Evolutionary conservation across 192 early-diverging fungal genomes (phyloP).

Genomic region (Mortierella claussenii): DNA sequence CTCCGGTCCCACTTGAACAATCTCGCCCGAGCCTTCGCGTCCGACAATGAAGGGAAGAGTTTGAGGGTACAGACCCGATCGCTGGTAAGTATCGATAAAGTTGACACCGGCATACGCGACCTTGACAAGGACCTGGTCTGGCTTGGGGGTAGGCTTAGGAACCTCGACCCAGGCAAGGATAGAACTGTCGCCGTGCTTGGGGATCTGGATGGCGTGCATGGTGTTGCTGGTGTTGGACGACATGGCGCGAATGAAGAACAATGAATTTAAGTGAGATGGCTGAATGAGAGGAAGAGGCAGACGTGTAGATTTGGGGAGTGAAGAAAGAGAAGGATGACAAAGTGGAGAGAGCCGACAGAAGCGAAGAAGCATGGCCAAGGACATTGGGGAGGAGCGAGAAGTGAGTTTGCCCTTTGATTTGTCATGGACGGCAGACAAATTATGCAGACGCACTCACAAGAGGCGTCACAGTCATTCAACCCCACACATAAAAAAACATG

Average conservation of each 20-base stretch:
- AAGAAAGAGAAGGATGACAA: too few species aligned
- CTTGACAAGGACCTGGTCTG: constrained; percentile 74
- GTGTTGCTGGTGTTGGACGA: too few species aligned
- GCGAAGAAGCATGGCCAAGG: too few species aligned
- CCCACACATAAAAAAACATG: too few species aligned
- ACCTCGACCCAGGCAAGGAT: constrained; percentile 62
- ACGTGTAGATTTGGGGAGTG: too few species aligned
- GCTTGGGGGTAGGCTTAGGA: constrained; percentile 59
- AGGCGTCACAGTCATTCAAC: too few species aligned
- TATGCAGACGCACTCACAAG: too few species aligned
- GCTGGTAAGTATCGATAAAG: constrained; percentile 92
- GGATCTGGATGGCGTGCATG: constrained; percentile 63
- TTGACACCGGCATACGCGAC: constrained; percentile 87
- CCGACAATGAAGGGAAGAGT: constrained; percentile 76
- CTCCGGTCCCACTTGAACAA: constrained; percentile 74
- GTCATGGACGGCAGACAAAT: too few species aligned
- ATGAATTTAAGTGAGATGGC: too few species aligned
- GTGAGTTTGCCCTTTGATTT: too few species aligned
- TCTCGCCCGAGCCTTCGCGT: constrained; percentile 83
- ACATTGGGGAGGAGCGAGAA: neutral
- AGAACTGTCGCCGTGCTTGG: constrained; percentile 65
- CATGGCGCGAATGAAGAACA: constrained; percentile 12
- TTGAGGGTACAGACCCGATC: constrained; percentile 79
- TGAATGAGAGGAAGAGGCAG: too few species aligned
- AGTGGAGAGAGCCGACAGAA: too few species aligned